Evolutionary conservation across 2,329 filamentous ascomycete genomes (phyloP), one percentile per base, ranked within the genome.

Genomic region (Arthrobotrys musiformis): DNA sequence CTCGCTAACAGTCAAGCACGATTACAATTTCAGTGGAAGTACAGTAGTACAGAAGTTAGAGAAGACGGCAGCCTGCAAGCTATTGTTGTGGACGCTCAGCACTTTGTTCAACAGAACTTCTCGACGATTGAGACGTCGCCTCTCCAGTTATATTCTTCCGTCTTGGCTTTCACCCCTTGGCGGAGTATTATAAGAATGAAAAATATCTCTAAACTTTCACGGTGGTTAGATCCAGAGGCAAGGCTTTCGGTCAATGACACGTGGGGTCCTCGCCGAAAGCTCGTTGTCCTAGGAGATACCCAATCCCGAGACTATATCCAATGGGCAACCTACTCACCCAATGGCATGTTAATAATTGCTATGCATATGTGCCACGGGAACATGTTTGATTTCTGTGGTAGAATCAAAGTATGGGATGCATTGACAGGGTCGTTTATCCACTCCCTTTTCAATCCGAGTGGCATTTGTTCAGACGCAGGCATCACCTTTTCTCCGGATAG

Each of bases 121-220:
- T 28, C 19, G 19, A 8, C 28, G 7, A 67, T 67, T 26, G 26
- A 67, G 15, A 13, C 11, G 3, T 17, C 28, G 17, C 63, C 63
- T 17, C 26, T 67, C 9, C 63, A 67, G 17, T 19, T 67, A 35
- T 67, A 67, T 67, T 37, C 19, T 15, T 56, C 63, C 7, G 44
- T 33, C 8, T n/a, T 67, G 4, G 42, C 26, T 9, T 67, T 67
- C 13, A 19, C 15, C n/a, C 63, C 63, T 8, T 15, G 7, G 13
- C 52, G 42, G 33, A 67, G 63, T 28, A 2, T 67, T 19, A 19
- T 37, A 4, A 26, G 63, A 48, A 42, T 17, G 8, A 22, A 37
- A 19, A 4, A 46, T 24, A 19, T 46, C 11, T 48, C 40, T n/a
- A 50, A 22, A 30, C 60, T 26, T 11, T 26, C 15, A 30, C 17